These are phyloP conservation scores for Pyrrhoderma noxium DNA, from an alignment of 1,284 basidiomycete genomes.

Conservation along the genomic window DNA sequence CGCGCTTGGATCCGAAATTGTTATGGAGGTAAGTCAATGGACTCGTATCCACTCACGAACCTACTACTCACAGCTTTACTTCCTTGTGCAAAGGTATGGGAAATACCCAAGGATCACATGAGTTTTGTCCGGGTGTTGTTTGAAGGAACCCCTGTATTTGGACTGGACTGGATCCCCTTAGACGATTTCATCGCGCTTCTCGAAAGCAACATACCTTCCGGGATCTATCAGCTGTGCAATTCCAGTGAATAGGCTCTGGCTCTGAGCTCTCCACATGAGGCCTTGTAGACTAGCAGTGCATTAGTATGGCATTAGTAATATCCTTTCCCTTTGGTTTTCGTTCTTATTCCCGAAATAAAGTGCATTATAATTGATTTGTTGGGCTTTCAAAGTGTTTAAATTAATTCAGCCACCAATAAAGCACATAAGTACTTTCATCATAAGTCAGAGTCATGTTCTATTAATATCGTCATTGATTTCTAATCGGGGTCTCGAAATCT, in stretches of 20 bases:
- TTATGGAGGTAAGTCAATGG: constrained; percentile 36
- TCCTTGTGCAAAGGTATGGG: constrained; percentile 35
- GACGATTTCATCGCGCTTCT: constrained; percentile 33
- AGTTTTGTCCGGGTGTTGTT: constrained; percentile 40
- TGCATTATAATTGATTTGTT: too few relatives aligned
- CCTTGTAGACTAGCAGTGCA: too few relatives aligned
- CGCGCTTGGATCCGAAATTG: constrained; percentile 43
- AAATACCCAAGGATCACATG: constrained; percentile 14
- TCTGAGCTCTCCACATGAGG: too few relatives aligned
- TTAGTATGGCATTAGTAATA: too few relatives aligned
- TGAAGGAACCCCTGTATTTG: constrained; percentile 36
- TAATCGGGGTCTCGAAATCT: too few relatives aligned
- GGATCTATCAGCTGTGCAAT: constrained; percentile 29
- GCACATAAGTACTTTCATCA: too few relatives aligned
- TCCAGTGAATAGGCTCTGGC: background rate
- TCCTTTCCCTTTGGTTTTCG: too few relatives aligned
- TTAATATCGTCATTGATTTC: too few relatives aligned
- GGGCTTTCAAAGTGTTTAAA: too few relatives aligned
- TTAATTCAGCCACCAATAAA: too few relatives aligned
- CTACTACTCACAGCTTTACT: background rate
- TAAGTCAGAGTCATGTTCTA: too few relatives aligned
- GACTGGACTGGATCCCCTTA: constrained; percentile 34
- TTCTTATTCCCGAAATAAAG: too few relatives aligned
- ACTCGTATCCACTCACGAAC: background rate
- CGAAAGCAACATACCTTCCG: constrained; percentile 31